phyloP scores from a whole-genome alignment of 1,284 basidiomycete species.

The Apiotrichum gracile region DNA sequence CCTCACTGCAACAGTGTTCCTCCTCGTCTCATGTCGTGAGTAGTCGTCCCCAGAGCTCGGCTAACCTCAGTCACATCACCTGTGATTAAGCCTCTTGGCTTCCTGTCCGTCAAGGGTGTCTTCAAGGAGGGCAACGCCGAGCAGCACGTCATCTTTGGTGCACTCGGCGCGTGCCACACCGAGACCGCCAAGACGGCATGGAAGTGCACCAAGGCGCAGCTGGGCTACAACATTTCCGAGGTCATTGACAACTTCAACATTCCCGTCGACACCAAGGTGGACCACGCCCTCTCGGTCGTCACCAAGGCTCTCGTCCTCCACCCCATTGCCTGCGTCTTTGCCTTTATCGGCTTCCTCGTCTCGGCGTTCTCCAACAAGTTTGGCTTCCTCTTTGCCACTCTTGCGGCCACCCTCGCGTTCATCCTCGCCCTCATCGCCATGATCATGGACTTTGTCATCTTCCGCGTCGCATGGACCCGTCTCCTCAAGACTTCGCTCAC shows the following conservation, averaged over 20 bases:
- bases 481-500: background rate
- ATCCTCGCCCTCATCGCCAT: background rate
- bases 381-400: background rate
- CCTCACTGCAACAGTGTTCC: too few species aligned
- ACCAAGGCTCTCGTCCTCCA: slow-evolving; percentile 20
- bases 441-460: background rate
- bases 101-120: background rate
- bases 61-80: background rate
- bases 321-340: background rate
- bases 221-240: slow-evolving; percentile 29
- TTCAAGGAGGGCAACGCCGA: too few species aligned
- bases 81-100: background rate
- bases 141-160: slow-evolving; percentile 18
- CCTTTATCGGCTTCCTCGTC: background rate
- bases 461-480: background rate
- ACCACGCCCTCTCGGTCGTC: slow-evolving; percentile 14
- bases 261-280: slow-evolving; percentile 12
- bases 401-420: background rate
- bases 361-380: background rate
- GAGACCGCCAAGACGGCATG: background rate
- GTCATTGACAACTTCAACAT: slow-evolving; percentile 14
- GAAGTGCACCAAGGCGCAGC: slow-evolving; percentile 16
- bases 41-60: too few species aligned
- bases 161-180: slow-evolving; percentile 35
- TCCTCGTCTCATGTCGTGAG: too few species aligned